These are phyloP conservation scores for Citrus maxima DNA, from an alignment of 345 rosid genomes.

Conservation along the genomic window DNA sequence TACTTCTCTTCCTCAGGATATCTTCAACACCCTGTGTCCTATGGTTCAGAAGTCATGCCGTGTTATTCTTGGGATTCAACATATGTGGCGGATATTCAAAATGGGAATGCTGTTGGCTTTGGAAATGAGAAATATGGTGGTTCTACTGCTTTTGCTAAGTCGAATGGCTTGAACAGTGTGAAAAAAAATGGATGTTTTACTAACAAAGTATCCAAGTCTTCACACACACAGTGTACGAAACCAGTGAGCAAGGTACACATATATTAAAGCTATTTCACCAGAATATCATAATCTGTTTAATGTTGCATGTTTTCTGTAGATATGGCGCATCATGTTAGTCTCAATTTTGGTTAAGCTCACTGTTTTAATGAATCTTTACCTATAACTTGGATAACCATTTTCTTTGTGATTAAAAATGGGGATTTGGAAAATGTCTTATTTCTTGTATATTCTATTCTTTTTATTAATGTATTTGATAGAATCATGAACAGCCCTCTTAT, in stretches of 20 bases:
- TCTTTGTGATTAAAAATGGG: not conserved
- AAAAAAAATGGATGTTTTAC: conserved; percentile 32
- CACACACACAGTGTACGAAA: conserved; percentile 29
- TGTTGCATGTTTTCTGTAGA: not conserved
- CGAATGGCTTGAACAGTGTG: conserved; percentile 21
- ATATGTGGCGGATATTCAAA: conserved; percentile 34
- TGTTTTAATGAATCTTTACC: not conserved
- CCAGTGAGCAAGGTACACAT: conserved; percentile 43
- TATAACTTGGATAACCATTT: not conserved
- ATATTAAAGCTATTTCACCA: not conserved
- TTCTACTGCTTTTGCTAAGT: conserved; percentile 25
- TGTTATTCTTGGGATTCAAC: conserved; percentile 51
- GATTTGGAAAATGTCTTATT: too few relatives aligned
- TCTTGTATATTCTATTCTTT: too few relatives aligned
- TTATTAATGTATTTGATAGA: not conserved
- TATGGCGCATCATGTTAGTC: not conserved
- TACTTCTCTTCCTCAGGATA: conserved; percentile 41
- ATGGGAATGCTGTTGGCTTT: conserved; percentile 31
- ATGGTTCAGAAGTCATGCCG: conserved; percentile 42
- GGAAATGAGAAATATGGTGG: conserved; percentile 29
- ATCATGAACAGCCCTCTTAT: not conserved
- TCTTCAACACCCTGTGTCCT: conserved; percentile 39
- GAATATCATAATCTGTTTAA: not conserved
- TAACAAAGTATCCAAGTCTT: conserved; percentile 29
- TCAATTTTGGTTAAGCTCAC: not conserved